Conservation (phyloP, 106 monocot species). For the Ottelia alismoides region DNA sequence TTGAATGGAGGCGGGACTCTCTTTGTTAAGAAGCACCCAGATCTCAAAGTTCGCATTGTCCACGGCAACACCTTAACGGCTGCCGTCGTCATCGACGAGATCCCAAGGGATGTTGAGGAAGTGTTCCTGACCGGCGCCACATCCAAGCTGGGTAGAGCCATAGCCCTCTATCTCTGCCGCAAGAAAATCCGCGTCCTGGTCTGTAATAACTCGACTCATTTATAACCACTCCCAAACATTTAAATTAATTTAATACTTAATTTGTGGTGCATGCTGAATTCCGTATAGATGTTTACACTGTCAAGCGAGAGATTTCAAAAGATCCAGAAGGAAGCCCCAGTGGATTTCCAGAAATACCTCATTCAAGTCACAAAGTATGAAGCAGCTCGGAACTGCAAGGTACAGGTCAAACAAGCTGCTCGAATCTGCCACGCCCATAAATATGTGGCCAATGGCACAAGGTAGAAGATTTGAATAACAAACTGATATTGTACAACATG, state of each 20-base stretch:
- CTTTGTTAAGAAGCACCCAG: constrained; percentile 73
- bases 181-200: constrained; percentile 79
- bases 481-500: not conserved
- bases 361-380: constrained; percentile 27
- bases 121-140: constrained; percentile 94
- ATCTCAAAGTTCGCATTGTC: constrained; percentile 64
- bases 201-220: too few relatives aligned
- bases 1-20: constrained; percentile 91
- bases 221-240: too few relatives aligned
- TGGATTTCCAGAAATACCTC: constrained; percentile 18
- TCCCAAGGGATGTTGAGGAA: constrained; percentile 53
- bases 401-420: too few relatives aligned
- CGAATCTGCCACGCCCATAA: too few relatives aligned
- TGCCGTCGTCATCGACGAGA: constrained; percentile 68
- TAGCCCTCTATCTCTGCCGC: constrained; percentile 74
- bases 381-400: constrained; percentile 14
- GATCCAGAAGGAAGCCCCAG: constrained; percentile 17
- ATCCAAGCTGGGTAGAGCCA: constrained; percentile 90
- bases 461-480: too few relatives aligned
- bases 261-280: too few relatives aligned
- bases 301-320: constrained; percentile 25
- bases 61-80: constrained; percentile 96
- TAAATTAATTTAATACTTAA: too few relatives aligned
- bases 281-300: constrained; percentile 11
- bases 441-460: too few relatives aligned